Percentiles rank a stretch among this genome's conserved stretches.
Conservation (phyloP, 177 flowering plant species). For the Vitis hybrid region DNA sequence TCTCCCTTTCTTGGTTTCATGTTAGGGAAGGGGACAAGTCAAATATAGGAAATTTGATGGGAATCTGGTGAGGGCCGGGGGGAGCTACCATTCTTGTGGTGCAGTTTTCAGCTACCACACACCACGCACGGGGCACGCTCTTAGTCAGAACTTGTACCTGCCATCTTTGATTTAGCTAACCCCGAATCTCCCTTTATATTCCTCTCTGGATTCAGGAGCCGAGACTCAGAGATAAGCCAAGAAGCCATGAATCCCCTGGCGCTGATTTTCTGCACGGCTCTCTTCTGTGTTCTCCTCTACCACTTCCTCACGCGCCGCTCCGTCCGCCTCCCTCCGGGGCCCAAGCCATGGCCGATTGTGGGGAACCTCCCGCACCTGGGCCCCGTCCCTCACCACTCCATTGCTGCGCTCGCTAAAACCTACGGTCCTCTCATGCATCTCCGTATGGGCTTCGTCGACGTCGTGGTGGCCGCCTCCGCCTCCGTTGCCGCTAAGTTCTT, state of each 20-base stretch:
- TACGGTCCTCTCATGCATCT: conserved; percentile 85
- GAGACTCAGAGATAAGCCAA: not conserved
- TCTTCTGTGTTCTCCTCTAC: conserved; percentile 22
- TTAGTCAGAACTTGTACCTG: too few relatives aligned
- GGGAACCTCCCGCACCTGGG: conserved; percentile 93
- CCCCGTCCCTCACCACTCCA: conserved; percentile 59
- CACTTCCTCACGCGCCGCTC: conserved; percentile 17
- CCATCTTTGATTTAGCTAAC: too few relatives aligned
- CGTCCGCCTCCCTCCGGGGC: conserved; percentile 77
- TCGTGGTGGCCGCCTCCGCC: conserved; percentile 78
- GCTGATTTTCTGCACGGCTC: conserved; percentile 15
- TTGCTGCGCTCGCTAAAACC: conserved; percentile 54
- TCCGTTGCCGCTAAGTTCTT: conserved; percentile 65
- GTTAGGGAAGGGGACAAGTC: too few relatives aligned
- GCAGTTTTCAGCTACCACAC: too few relatives aligned
- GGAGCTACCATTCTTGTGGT: too few relatives aligned
- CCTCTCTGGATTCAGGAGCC: not conserved
- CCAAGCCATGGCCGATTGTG: conserved; percentile 82
- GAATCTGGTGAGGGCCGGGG: too few relatives aligned
- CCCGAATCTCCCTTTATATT: too few relatives aligned
- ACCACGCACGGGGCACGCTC: too few relatives aligned
- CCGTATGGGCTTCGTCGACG: conserved; percentile 66
- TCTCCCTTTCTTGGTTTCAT: too few relatives aligned
- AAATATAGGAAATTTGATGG: too few relatives aligned
- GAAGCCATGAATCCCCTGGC: conserved; percentile 16